Evolutionary conservation across 495 filamentous ascomycete species (phyloP).

Genomic region (Cercophora samala): DNA sequence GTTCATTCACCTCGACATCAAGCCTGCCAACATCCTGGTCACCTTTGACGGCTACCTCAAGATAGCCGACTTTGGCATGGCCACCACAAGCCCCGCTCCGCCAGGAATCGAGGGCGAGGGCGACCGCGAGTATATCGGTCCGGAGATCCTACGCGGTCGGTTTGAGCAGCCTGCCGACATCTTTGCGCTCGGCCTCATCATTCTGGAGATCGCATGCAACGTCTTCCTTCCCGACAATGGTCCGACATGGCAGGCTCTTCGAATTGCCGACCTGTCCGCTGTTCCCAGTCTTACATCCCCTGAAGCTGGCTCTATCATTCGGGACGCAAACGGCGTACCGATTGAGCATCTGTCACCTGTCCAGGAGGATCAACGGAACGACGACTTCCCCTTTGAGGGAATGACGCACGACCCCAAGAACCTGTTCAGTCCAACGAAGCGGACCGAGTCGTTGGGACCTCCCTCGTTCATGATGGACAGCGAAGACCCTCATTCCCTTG

Average conservation of each 20-base stretch:
- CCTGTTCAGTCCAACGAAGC: slow-evolving; percentile 49
- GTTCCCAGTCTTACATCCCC: slow-evolving; percentile 80
- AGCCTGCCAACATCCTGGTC: slow-evolving; percentile 91
- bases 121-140: slow-evolving; percentile 92
- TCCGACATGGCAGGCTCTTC: slow-evolving; percentile 78
- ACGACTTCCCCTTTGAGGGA: slow-evolving; percentile 28
- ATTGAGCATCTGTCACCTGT: slow-evolving; percentile 41
- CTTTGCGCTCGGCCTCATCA: slow-evolving; percentile 88
- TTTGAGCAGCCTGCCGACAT: slow-evolving; percentile 90
- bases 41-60: slow-evolving; percentile 88
- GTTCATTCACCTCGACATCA: slow-evolving; percentile 91
- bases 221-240: slow-evolving; percentile 90
- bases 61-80: slow-evolving; percentile 95
- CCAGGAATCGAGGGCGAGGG: slow-evolving; percentile 82
- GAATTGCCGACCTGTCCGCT: slow-evolving; percentile 80
- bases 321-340: slow-evolving; percentile 70
- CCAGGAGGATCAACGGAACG: slow-evolving; percentile 34
- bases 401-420: slow-evolving; percentile 36
- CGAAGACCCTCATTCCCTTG: slow-evolving; percentile 65
- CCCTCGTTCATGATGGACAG: slow-evolving; percentile 82
- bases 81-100: slow-evolving; percentile 71
- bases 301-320: slow-evolving; percentile 62
- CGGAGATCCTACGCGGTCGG: slow-evolving; percentile 78
- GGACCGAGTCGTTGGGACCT: slow-evolving; percentile 68
- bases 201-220: slow-evolving; percentile 91